phyloP scores from a whole-genome alignment of 2,329 filamentous ascomycete genomes.

The Scedosporium aurantiacum region DNA sequence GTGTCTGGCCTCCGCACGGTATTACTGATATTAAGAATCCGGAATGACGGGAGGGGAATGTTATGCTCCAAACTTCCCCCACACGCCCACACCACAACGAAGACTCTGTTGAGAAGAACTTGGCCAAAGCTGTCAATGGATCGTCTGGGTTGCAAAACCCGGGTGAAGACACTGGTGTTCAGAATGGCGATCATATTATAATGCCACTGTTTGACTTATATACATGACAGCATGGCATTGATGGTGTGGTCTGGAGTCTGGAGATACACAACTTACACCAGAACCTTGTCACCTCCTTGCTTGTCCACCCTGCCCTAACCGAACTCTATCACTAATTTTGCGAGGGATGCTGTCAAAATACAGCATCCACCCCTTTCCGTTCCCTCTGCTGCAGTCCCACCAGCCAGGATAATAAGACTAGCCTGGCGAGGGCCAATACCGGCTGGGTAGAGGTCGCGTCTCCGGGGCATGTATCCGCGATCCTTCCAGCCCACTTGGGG shows the following conservation, averaged over 20 bases:
- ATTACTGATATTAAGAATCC: slow-evolving; percentile 1
- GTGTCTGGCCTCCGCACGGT: neutral
- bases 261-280: neutral
- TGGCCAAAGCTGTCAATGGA: neutral
- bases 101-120: neutral
- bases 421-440: neutral
- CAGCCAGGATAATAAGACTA: neutral
- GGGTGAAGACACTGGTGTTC: neutral
- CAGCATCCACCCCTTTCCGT: neutral
- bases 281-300: neutral
- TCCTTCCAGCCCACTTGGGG: neutral
- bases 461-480: neutral
- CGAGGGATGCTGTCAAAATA: neutral
- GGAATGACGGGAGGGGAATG: neutral
- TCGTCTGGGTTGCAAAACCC: neutral
- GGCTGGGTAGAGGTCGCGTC: neutral
- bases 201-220: neutral
- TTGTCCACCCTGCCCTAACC: neutral
- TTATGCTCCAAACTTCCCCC: neutral
- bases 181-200: neutral
- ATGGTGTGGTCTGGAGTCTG: neutral
- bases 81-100: neutral
- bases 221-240: neutral
- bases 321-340: neutral
- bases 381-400: neutral